Evolutionary conservation across 257 asterid genomes (phyloP).

Genomic region (Solanum bulbocastanum): DNA sequence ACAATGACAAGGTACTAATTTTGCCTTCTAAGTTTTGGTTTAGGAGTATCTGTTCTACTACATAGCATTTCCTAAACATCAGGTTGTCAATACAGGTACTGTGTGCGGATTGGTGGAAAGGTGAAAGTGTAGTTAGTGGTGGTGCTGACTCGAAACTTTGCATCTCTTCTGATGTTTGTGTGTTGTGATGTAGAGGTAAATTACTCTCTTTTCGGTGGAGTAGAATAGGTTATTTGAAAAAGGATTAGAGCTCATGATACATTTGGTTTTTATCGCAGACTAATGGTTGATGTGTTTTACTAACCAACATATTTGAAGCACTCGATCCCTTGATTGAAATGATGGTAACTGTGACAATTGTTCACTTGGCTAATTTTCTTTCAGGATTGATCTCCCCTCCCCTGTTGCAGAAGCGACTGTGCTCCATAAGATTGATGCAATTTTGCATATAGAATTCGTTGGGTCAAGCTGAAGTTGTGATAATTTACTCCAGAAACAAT

Average conservation of each 20-base stretch:
- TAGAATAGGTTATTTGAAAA: neutral
- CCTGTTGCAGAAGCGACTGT: neutral
- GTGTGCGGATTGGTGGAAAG: slow-evolving; percentile 92
- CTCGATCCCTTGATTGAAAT: neutral
- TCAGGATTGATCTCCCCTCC: neutral
- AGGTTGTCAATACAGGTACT: slow-evolving; percentile 40
- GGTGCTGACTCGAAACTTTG: slow-evolving; percentile 83
- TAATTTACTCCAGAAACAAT: neutral
- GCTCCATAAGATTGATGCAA: neutral
- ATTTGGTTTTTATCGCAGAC: neutral
- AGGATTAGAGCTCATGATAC: neutral
- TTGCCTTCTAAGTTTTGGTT: neutral
- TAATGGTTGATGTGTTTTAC: neutral
- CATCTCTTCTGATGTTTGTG: slow-evolving; percentile 62
- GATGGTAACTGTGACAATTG: neutral
- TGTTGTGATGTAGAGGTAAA: slow-evolving; percentile 24
- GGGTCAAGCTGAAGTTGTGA: neutral
- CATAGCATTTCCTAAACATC: neutral
- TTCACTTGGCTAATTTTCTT: neutral
- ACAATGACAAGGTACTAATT: slow-evolving; percentile 71
- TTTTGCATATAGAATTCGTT: neutral
- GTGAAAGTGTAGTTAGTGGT: slow-evolving; percentile 67
- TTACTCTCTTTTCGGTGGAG: neutral
- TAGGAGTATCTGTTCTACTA: neutral
- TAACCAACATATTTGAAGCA: neutral